phyloP scores from a whole-genome alignment of 176 grass and related monocot genomes.

The Hyparrhenia diplandra region DNA sequence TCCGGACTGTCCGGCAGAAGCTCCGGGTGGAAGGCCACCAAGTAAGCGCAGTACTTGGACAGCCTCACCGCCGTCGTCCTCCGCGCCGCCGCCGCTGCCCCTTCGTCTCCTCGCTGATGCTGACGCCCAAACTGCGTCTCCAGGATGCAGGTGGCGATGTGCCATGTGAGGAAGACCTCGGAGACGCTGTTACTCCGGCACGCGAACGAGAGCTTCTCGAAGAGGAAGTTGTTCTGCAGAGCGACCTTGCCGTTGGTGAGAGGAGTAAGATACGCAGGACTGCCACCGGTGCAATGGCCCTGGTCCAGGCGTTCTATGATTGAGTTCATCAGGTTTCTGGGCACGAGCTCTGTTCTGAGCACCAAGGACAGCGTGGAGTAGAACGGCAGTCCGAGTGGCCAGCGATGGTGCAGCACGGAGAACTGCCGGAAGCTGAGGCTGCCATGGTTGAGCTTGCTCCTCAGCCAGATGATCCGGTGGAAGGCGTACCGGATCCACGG shows the following conservation, averaged over 20 bases:
- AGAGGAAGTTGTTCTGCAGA: neutral
- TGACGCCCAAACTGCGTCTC: neutral
- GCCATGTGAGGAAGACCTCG: constrained; percentile 10
- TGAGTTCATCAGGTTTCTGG: neutral
- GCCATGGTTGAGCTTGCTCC: constrained; percentile 4
- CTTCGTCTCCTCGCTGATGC: too few species aligned
- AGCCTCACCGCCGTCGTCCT: neutral
- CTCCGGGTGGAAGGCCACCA: constrained; percentile 5
- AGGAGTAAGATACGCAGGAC: too few species aligned
- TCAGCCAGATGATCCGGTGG: neutral
- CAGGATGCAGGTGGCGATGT: neutral
- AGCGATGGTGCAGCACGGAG: neutral
- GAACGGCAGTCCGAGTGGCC: neutral
- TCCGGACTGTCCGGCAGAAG: neutral
- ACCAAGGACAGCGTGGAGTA: neutral
- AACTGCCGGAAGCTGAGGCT: neutral
- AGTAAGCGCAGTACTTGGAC: neutral
- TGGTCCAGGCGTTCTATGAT: neutral
- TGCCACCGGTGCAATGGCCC: neutral
- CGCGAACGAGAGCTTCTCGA: neutral
- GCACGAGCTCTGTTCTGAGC: neutral
- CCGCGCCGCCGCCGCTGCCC: neutral
- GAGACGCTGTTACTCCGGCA: neutral
- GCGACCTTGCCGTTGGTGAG: neutral
- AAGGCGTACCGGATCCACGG: neutral